A percentile compares a stretch with the other conserved stretches of the same genome.
phyloP scores from a whole-genome alignment of 2,329 filamentous ascomycete genomes.

The Fusarium austroafricanum region DNA sequence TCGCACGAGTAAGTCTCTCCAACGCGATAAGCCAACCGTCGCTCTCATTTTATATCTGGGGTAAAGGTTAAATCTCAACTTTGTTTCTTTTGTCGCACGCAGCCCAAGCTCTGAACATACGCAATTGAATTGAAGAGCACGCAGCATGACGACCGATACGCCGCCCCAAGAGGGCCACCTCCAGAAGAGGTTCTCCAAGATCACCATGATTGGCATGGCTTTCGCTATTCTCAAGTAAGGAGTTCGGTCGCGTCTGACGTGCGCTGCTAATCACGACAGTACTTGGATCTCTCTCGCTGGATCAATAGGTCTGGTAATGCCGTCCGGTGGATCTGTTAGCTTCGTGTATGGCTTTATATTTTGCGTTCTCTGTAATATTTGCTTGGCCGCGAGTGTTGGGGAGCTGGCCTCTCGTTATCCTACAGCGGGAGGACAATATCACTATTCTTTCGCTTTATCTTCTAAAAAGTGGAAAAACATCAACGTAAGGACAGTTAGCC shows the following conservation, averaged over 20 bases:
- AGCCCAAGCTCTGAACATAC: too few relatives aligned
- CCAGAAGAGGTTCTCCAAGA: constrained; percentile 41
- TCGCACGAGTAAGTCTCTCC: not conserved
- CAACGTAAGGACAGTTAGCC: constrained; percentile 43
- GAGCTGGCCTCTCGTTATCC: constrained; percentile 40
- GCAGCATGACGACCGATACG: constrained; percentile 18
- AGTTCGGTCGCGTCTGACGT: not conserved
- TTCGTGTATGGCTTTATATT: constrained; percentile 55
- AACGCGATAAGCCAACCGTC: not conserved
- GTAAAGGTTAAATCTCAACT: not conserved
- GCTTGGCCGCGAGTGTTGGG: constrained; percentile 34
- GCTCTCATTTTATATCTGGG: constrained; percentile 19
- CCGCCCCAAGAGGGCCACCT: constrained; percentile 30
- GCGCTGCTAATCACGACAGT: constrained; percentile 21
- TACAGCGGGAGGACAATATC: constrained; percentile 52
- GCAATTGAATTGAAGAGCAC: not conserved
- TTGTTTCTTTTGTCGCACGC: not conserved
- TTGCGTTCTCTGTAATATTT: constrained; percentile 38
- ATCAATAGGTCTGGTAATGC: constrained; percentile 56
- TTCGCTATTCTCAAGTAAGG: constrained; percentile 59
- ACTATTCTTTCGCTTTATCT: constrained; percentile 56
- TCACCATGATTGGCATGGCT: constrained; percentile 50
- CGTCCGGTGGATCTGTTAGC: constrained; percentile 56
- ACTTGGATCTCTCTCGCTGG: constrained; percentile 55
- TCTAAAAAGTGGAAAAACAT: constrained; percentile 54